These are phyloP conservation scores for Serendipita vermifera DNA, from an alignment of 768 basidiomycete genomes.

Conservation along the genomic window DNA sequence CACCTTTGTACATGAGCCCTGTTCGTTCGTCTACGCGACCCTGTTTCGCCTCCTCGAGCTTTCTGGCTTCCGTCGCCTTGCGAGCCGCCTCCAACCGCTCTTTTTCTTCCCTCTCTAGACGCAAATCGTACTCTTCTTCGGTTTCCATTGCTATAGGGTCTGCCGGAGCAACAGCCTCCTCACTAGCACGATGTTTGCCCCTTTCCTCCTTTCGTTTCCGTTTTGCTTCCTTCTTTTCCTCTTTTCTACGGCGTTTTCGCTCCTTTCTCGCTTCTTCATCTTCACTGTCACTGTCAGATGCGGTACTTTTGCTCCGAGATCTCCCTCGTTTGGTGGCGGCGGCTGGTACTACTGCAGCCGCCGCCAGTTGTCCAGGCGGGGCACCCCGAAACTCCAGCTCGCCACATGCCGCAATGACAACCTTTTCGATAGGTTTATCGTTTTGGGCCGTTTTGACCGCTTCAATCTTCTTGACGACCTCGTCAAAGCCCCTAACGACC, in stretches of 20 bases:
- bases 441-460: slow-evolving; percentile 60
- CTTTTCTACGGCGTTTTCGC: slow-evolving; percentile 15
- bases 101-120: slow-evolving; percentile 53
- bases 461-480: slow-evolving; percentile 45
- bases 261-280: slow-evolving; percentile 13
- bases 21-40: neutral
- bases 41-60: slow-evolving; percentile 7
- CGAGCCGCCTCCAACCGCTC: slow-evolving; percentile 40
- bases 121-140: slow-evolving; percentile 59
- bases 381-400: slow-evolving; percentile 61
- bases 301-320: neutral
- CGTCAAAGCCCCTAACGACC: slow-evolving; percentile 47
- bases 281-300: neutral
- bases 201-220: slow-evolving; percentile 10
- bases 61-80: neutral
- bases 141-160: slow-evolving; percentile 23
- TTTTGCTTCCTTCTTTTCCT: slow-evolving; percentile 11
- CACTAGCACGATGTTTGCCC: neutral
- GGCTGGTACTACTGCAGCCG: neutral
- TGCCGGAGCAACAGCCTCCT: neutral
- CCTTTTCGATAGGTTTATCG: slow-evolving; percentile 53
- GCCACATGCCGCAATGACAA: slow-evolving; percentile 64
- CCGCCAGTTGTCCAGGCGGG: slow-evolving; percentile 13
- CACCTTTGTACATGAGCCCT: slow-evolving; percentile 11
- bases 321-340: neutral